Conservation (phyloP, 805 yeast species). For the Candida coquimbonensis region DNA sequence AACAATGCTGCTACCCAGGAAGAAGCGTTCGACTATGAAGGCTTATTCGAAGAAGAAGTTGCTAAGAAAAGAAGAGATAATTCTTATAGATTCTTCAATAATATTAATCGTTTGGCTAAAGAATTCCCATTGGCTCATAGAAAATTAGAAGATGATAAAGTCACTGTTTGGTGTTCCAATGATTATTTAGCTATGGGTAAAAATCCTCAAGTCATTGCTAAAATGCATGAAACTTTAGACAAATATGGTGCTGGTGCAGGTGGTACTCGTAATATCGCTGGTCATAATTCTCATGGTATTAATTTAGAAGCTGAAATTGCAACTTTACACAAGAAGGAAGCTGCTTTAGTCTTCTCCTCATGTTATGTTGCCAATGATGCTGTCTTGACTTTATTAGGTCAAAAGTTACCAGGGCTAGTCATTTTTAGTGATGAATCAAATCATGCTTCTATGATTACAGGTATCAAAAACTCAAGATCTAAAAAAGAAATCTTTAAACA, state of each 20-base stretch:
- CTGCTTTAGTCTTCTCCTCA: constrained; percentile 89
- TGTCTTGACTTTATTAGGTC: constrained; percentile 83
- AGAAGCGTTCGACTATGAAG: constrained; percentile 60
- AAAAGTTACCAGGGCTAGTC: constrained; percentile 81
- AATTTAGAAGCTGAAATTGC: constrained; percentile 82
- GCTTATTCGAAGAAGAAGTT: constrained; percentile 60
- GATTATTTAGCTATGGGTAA: constrained; percentile 95
- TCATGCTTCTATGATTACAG: constrained; percentile 98
- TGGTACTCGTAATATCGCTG: constrained; percentile 98
- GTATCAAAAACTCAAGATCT: constrained; percentile 85
- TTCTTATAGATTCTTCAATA: constrained; percentile 93
- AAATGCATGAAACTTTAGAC: constrained; percentile 74
- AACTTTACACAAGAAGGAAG: constrained; percentile 87
- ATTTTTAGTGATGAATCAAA: constrained; percentile 89
- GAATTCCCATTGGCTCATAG: constrained; percentile 94
- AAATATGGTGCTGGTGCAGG: constrained; percentile 98
- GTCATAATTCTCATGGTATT: constrained; percentile 90
- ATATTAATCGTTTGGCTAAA: constrained; percentile 89
- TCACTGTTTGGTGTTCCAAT: constrained; percentile 98
- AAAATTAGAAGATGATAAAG: constrained; percentile 65
- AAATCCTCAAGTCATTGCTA: constrained; percentile 61
- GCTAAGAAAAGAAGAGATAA: constrained; percentile 74
- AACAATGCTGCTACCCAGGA: constrained; percentile 40
- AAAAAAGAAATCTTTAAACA: constrained; percentile 88
- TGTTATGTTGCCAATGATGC: constrained; percentile 98